Base-by-base conservation (phyloP, 176 grass and related monocot species). In the Elymus sibiricus region DNA sequence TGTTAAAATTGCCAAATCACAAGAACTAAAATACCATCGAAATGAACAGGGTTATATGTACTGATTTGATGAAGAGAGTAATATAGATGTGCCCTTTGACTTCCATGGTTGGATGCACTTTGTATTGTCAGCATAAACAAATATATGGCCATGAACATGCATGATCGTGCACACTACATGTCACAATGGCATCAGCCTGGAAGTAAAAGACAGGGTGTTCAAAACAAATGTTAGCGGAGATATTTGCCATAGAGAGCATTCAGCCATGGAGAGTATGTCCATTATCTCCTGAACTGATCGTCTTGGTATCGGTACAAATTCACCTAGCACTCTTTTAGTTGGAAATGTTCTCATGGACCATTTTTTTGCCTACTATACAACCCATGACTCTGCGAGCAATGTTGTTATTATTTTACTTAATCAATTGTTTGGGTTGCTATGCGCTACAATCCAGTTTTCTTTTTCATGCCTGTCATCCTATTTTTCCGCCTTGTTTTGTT, bases 401-500 rank as follows among this genome's bases (percentile, higher is more conserved):
- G 21, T 47, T 83, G 4, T 72, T 89, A 16, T 38, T 40, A 35
- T 73, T 78, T 64, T 85, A 35, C 43, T 13, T 39, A 82, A n/a
- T 86, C 22, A 78, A 22, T 70, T 40, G 11, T 65, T 82, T 90
- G 24, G 28, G 70, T 7, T 79, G 53, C 46, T 78, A 66, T n/a
- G 12, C 17, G 39, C 49, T 59, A 24, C 3, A 78, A 65, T 60
- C 6, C 32, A 21, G 49, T 53, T 76, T n/a, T 19, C 47, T 39
- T 70, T 27, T 24, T 11, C 43, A 11, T 47, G 44, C 64, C 39
- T 88, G 15, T 27, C 32, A 22, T 75, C 56, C 56, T 66, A 21
- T 74, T 80, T 71, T 25, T 82, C 25, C 83, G 39, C 69, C 44
- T 51, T 29, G 19, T 9, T 70, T 84, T 59, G 26, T n/a, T 62